Conservation (phyloP, 345 rosid genomes). For the Eucalyptus viminalis region DNA sequence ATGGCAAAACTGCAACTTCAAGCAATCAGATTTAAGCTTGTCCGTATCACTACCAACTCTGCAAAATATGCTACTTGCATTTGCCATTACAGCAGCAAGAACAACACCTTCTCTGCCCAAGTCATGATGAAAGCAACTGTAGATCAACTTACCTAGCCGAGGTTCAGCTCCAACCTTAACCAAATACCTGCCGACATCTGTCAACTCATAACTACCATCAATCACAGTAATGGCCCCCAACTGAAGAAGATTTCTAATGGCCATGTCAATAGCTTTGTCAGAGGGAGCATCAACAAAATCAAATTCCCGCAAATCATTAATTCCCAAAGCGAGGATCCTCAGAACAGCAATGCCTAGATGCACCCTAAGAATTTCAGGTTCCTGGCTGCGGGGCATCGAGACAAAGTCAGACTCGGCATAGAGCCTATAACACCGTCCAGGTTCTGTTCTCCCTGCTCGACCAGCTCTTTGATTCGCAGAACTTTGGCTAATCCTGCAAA, state of each 20-base stretch:
- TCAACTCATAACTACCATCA: constrained; percentile 37
- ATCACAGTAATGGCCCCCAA: constrained; percentile 53
- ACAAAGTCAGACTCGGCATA: constrained; percentile 42
- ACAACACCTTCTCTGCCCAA: constrained; percentile 78
- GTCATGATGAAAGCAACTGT: constrained; percentile 32
- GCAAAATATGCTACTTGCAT: constrained; percentile 84
- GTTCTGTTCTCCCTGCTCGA: constrained; percentile 95
- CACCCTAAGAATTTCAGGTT: constrained; percentile 85
- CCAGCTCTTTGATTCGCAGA: constrained; percentile 92
- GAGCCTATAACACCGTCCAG: constrained; percentile 81
- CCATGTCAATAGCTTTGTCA: constrained; percentile 53
- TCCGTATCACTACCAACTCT: constrained; percentile 65
- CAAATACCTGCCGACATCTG: constrained; percentile 45
- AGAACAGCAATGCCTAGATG: constrained; percentile 86
- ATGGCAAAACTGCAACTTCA: constrained; percentile 82
- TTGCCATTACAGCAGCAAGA: constrained; percentile 88
- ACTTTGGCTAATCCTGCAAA: constrained; percentile 64
- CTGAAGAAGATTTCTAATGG: constrained; percentile 63
- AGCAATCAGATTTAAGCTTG: constrained; percentile 68
- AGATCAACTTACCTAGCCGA: constrained; percentile 73
- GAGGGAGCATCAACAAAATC: constrained; percentile 87
- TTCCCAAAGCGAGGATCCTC: constrained; percentile 73
- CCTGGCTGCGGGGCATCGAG: constrained; percentile 54
- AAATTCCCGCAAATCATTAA: constrained; percentile 43
- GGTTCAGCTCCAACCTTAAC: constrained; percentile 91